Evolutionary conservation across 2,329 filamentous ascomycete genomes (phyloP), one percentile per base, ranked within the genome.

Genomic region (Scorias spongiosa): DNA sequence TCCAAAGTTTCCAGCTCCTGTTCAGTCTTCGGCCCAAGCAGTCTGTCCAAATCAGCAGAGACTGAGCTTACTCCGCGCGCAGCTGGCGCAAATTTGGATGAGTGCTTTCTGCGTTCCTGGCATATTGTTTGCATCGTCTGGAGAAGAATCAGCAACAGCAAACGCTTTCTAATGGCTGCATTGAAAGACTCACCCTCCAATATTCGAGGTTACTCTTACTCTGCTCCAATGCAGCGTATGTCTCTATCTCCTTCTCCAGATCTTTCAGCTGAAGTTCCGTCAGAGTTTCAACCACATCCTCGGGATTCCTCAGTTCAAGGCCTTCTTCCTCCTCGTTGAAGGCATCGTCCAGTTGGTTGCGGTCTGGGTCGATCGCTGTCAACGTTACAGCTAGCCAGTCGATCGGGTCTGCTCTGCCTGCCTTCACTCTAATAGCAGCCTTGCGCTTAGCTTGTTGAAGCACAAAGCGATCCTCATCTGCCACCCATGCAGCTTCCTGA

Each of bases 381-480:
- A 98, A 68, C 48, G 84, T 93, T 57, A 96, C 91, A 1, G 88
- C 86, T 39, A 98, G 75, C 71, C 84, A 88, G 66, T 98, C 91
- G 56, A 96, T 89, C 9, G 89, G 84, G 58, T 86, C 88, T 44
- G 89, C 88, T 52, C 93, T 78, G 10, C 84, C 83, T 63, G 93
- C 88, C 54, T 87, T 84, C 39, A 96, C 87, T 36, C 91, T 81
- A 53, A 98, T 93, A 51, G 88, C 84, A 37, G 91, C 89, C 69
- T 95, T 96, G 70, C 93, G 96, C 72, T 96, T 98, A 40, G 89
- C 83, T 66, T 98, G 91, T 64, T 87, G 88, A 57, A 98, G 69
- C 45, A 96, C 91, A 58, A 98, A 98, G 51, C 82, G 80, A 67
- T 98, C 91, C 63, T 98, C 91, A 55, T 93, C 84, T 42, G 89